phyloP scores from a whole-genome alignment of 257 asterid species.

The Salvia miltiorrhiza region DNA sequence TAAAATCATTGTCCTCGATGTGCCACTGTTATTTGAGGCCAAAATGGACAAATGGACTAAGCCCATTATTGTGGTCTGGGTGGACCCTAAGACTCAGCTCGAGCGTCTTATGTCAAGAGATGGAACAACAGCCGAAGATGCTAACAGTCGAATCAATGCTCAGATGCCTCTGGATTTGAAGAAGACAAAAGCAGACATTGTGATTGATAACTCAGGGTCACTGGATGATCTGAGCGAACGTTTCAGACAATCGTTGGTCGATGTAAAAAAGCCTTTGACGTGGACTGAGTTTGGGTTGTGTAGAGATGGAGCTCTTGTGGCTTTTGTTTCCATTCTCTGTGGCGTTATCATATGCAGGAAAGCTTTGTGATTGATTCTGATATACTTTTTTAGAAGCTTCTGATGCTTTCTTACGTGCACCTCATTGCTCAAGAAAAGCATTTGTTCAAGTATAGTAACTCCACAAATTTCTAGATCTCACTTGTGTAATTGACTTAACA shows the following conservation, averaged over 20 bases:
- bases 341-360: slow-evolving; percentile 50
- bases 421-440: too few species aligned
- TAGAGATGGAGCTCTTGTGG: slow-evolving; percentile 66
- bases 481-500: too few species aligned
- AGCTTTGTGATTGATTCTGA: too few species aligned
- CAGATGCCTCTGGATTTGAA: slow-evolving; percentile 87
- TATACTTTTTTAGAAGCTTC: too few species aligned
- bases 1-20: slow-evolving; percentile 72
- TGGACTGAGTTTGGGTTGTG: slow-evolving; percentile 80
- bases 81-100: slow-evolving; percentile 82
- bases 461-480: too few species aligned
- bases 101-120: slow-evolving; percentile 75
- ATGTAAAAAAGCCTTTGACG: slow-evolving; percentile 63
- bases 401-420: too few species aligned
- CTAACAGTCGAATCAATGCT: slow-evolving; percentile 68
- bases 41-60: slow-evolving; percentile 84
- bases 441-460: too few species aligned
- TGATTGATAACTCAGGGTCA: slow-evolving; percentile 75
- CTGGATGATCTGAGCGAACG: slow-evolving; percentile 52
- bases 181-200: slow-evolving; percentile 62
- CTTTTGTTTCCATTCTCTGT: slow-evolving; percentile 51
- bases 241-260: slow-evolving; percentile 49
- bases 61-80: slow-evolving; percentile 87
- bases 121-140: slow-evolving; percentile 66
- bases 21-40: slow-evolving; percentile 91